Evolutionary conservation across 2,329 filamentous ascomycete genomes (phyloP), one percentile per base, ranked within the genome.

Genomic region (Sporothrix globosa): DNA sequence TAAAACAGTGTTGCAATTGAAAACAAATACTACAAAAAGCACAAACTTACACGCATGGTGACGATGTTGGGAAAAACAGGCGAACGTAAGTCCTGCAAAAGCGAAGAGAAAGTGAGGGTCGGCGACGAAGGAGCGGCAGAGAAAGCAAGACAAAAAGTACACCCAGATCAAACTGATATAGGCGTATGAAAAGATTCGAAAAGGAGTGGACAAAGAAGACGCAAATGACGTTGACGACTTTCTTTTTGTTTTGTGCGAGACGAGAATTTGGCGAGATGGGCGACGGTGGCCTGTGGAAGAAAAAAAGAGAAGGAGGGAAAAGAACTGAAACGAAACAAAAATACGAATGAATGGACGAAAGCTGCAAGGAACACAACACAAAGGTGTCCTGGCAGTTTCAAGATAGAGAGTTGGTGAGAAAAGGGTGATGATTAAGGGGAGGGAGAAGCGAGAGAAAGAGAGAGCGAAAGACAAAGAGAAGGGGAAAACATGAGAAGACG

Each of bases 11-110:
- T 7, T 1, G 39, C 7, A 19, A 30, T 4, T 19, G 30, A 19
- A 61, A 56, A 24, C 9, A 21, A 48, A 17, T 61, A 11, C 11
- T 44, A 34, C 17, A 14, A 53, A n/a, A 27, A 19, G n/a, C 11
- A 44, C 41, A 44, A 63, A 69, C 68, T 54, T 68, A 72, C 71
- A 72, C 68, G 69, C 71, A 72, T 72, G 30, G 63, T 67, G 70
- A 61, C 48, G 41, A 14, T 63, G 34, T 27, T 58, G 14, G 17
- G 30, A 66, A 27, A 46, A 39, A 14, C 21, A 65, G 19, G 2
- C 19, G 50, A 34, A 67, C 6, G 19, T 44, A 68, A 27, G n/a
- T 44, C 48, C 19, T 24, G 53, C 30, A 46, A 54, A 46, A 34
- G 19, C 7, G 41, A 24, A 21, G 52, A n/a, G 48, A n/a, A 54